These are phyloP conservation scores for Gracilaria domingensis DNA, from an alignment of 23 red algal species.

Conservation along the genomic window DNA sequence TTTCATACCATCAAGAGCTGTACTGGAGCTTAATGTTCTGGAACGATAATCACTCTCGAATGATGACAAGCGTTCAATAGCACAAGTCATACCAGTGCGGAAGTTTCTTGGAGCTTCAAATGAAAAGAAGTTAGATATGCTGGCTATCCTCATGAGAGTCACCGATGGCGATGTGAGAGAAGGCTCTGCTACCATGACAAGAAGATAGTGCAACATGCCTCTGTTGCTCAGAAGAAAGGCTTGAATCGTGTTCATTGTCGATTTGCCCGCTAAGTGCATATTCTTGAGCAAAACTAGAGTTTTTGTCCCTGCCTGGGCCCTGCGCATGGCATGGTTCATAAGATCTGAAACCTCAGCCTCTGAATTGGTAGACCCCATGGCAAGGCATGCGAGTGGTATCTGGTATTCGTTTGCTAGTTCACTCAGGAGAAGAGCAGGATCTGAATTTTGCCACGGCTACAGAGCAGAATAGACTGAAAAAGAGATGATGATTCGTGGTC, in stretches of 20 bases:
- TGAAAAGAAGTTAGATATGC: slow-evolving; percentile 40
- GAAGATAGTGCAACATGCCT: slow-evolving; percentile 34
- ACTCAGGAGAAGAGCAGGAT: slow-evolving; percentile 33
- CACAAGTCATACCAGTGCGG: slow-evolving; percentile 33
- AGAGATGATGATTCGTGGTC: neutral
- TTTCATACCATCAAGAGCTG: slow-evolving; percentile 15
- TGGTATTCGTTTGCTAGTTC: slow-evolving; percentile 17
- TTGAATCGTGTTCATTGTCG: slow-evolving; percentile 52
- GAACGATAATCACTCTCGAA: neutral
- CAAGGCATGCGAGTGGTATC: slow-evolving; percentile 35
- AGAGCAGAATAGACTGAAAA: slow-evolving; percentile 58
- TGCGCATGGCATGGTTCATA: slow-evolving; percentile 35
- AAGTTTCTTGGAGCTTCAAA: slow-evolving; percentile 68
- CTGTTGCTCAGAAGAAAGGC: slow-evolving; percentile 30
- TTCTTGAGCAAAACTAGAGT: slow-evolving; percentile 59
- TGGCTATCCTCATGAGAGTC: neutral
- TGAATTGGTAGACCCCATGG: slow-evolving; percentile 46
- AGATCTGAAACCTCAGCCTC: slow-evolving; percentile 23
- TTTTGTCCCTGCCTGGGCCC: slow-evolving; percentile 8
- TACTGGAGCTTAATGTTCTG: neutral
- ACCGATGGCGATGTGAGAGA: neutral
- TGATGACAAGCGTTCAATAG: slow-evolving; percentile 29
- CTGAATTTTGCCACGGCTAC: slow-evolving; percentile 49
- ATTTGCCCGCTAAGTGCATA: slow-evolving; percentile 46
- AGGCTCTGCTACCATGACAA: slow-evolving; percentile 48